Evolutionary conservation across 2,329 filamentous ascomycete genomes (phyloP).

Genomic region (Sarocladium strictum): DNA sequence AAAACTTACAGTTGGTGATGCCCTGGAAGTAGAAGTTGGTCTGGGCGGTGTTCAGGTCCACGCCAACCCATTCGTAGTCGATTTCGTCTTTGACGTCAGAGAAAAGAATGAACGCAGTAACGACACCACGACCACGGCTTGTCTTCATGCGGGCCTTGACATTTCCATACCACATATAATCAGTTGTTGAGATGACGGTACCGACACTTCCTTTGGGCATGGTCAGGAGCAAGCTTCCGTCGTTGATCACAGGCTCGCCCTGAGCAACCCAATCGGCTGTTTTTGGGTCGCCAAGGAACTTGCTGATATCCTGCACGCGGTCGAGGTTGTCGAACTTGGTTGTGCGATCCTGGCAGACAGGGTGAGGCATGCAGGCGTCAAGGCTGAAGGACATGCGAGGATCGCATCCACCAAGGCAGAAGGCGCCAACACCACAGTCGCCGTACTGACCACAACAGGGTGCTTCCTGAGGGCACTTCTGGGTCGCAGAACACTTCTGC

Average conservation of each 20-base stretch:
- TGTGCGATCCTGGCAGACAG: slow-evolving; percentile 69
- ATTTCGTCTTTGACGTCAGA: slow-evolving; percentile 98
- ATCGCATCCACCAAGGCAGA: slow-evolving; percentile 93
- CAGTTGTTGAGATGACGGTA: slow-evolving; percentile 75
- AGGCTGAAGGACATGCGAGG: slow-evolving; percentile 76
- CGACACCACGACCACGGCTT: slow-evolving; percentile 76
- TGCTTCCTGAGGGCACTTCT: slow-evolving; percentile 64
- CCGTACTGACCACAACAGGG: slow-evolving; percentile 86
- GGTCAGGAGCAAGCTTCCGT: slow-evolving; percentile 72
- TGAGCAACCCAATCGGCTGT: slow-evolving; percentile 84
- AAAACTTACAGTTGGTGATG: slow-evolving; percentile 72
- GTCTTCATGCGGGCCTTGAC: slow-evolving; percentile 82
- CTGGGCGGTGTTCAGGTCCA: slow-evolving; percentile 70
- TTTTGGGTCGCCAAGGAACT: slow-evolving; percentile 80
- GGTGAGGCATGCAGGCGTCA: slow-evolving; percentile 78
- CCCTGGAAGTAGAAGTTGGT: slow-evolving; percentile 98
- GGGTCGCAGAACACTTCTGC: slow-evolving; percentile 38
- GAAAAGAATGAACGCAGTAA: slow-evolving; percentile 95
- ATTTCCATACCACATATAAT: slow-evolving; percentile 97
- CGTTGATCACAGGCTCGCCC: slow-evolving; percentile 64
- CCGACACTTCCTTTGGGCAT: slow-evolving; percentile 84
- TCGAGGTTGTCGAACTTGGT: slow-evolving; percentile 71
- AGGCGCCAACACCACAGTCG: slow-evolving; percentile 87
- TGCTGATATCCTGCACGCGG: slow-evolving; percentile 60
- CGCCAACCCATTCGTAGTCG: slow-evolving; percentile 91